Conservation (phyloP, 2,329 filamentous ascomycete species). For the Fusarium compactum region DNA sequence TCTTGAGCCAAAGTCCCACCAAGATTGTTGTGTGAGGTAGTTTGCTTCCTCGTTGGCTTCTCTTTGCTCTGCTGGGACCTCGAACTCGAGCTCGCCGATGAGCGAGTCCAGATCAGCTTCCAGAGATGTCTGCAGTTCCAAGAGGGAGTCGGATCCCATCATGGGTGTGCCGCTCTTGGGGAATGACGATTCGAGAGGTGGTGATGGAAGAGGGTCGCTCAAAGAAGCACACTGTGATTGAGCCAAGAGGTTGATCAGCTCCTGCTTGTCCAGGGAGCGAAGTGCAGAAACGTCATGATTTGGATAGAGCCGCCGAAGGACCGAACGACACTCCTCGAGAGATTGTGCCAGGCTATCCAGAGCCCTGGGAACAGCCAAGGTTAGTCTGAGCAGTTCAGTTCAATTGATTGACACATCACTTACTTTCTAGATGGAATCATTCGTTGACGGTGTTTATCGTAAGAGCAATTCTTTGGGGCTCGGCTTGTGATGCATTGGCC, state of each 20-base stretch:
- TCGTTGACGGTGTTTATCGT: conserved; percentile 82
- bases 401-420: conserved; percentile 47
- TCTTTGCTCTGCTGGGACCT: conserved; percentile 32
- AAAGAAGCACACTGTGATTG: conserved; percentile 57
- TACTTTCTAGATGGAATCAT: conserved; percentile 84
- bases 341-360: conserved; percentile 73
- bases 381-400: conserved; percentile 26
- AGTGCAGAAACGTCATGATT: conserved; percentile 64
- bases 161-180: conserved; percentile 61
- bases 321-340: conserved; percentile 69
- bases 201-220: conserved; percentile 62
- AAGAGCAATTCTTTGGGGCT: conserved; percentile 81
- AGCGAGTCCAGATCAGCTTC: conserved; percentile 40
- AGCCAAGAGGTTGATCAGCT: conserved; percentile 69
- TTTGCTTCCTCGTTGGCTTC: conserved; percentile 21
- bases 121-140: conserved; percentile 38
- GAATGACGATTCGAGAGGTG: conserved; percentile 64
- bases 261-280: conserved; percentile 67
- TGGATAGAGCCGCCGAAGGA: conserved; percentile 66
- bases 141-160: conserved; percentile 27
- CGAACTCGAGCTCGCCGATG: conserved; percentile 39
- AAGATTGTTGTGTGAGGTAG: conserved; percentile 31
- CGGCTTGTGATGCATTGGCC: conserved; percentile 86
- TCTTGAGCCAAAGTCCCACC: conserved; percentile 33
- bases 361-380: conserved; percentile 55